Evolutionary conservation across 768 basidiomycete genomes (phyloP), one percentile per base, ranked within the genome.

Genomic region (Rhizopogon vulgaris): DNA sequence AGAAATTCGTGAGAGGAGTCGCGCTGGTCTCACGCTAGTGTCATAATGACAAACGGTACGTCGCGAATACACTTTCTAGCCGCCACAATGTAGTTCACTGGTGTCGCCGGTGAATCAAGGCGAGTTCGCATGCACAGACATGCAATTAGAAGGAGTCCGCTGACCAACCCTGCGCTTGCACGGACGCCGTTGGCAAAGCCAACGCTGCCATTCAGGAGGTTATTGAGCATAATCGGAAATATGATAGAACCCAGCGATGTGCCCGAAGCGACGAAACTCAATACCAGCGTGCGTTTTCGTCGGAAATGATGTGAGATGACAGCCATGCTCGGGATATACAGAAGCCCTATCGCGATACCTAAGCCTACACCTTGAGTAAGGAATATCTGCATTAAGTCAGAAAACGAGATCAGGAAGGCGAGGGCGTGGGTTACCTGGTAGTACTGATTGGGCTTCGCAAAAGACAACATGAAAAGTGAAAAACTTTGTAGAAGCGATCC

Each of bases 381-480:
- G 59, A 79, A 77, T 11, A 79, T 65, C 71, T 75, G 56, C 9
- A 28, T 17, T 2, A 3, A 50, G 27, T 50, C 18, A 30, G 28
- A 37, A 27, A 17, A 15, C 11, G 34, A 30, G 53, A 27, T 37
- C 24, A 32, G 7, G 15, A 25, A 15, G 15, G 17, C 10, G 17
- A 49, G 45, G 17, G 6, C 8, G 27, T 27, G 15, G 30, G 56
- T 18, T 25, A 70, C 69, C 60, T 72, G 72, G 47, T 71, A 74
- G 55, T 66, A 72, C n/a, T 67, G 63, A 30, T 70, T 55, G 0
- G 65, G 68, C 42, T 72, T 61, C 8, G 69, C 65, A 6, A 75
- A 59, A 2, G 74, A 74, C 37, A 78, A 71, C 71, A 76, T 73
- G 59, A 72, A 77, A 9, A 73, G 51, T 9, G 62, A 58, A 36